These are phyloP conservation scores for Gentiana dahurica DNA, from an alignment of 257 asterid species.

Conservation along the genomic window DNA sequence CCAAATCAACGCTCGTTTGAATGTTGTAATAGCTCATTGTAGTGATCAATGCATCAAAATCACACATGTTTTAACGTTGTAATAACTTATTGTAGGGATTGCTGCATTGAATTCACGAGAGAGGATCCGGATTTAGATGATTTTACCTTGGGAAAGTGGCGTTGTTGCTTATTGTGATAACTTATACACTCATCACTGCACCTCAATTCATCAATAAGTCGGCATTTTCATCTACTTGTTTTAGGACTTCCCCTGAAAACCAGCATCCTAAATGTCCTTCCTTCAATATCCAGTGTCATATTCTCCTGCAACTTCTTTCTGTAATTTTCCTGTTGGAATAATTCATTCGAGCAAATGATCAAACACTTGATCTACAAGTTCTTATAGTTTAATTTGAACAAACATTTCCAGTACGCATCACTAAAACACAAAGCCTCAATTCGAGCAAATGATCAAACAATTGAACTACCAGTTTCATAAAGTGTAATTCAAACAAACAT, in stretches of 20 bases:
- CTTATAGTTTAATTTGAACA: too few species aligned
- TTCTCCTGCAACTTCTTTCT: slow-evolving; percentile 32
- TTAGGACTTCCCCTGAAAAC: slow-evolving; percentile 90
- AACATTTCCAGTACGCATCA: neutral
- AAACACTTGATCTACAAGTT: too few species aligned
- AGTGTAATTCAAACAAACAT: neutral
- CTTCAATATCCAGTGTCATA: slow-evolving; percentile 48
- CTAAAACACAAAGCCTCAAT: neutral
- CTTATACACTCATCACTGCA: slow-evolving; percentile 26
- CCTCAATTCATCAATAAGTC: slow-evolving; percentile 44
- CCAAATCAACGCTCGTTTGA: too few species aligned
- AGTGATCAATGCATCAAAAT: too few species aligned
- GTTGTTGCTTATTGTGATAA: slow-evolving; percentile 12
- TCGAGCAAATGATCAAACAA: neutral
- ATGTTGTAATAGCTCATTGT: too few species aligned
- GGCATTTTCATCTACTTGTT: slow-evolving; percentile 33
- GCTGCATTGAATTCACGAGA: too few species aligned
- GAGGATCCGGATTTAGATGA: too few species aligned
- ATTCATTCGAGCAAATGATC: too few species aligned
- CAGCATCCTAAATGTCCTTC: slow-evolving; percentile 76
- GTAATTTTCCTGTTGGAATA: slow-evolving; percentile 33
- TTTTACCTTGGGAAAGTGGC: slow-evolving; percentile 49
- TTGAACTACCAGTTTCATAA: neutral
- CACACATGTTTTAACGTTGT: too few species aligned
- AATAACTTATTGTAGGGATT: too few species aligned